Percentiles rank a stretch among this genome's conserved stretches.
phyloP scores from a whole-genome alignment of 2,329 filamentous ascomycete genomes.

The Dothideomycetes sp. region DNA sequence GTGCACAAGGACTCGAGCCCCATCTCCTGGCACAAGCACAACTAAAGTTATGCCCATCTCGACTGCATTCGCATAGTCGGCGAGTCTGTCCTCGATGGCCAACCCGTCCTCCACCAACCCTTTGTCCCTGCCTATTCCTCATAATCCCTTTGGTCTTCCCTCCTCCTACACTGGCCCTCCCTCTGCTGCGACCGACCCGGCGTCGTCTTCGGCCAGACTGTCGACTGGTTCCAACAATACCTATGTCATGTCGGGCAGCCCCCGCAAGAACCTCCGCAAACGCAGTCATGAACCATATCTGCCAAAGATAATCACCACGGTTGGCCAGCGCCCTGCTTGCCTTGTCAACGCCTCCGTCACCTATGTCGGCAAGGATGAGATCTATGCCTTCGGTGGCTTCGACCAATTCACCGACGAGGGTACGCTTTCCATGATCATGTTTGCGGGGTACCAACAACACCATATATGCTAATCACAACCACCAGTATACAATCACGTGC shows the following conservation, averaged over 20 bases:
- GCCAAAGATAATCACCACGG: constrained; percentile 60
- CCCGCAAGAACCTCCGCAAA: constrained; percentile 50
- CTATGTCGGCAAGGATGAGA: constrained; percentile 95
- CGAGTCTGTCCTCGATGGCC: neutral
- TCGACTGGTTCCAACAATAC: constrained; percentile 49
- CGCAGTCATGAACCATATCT: constrained; percentile 63
- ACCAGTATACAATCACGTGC: constrained; percentile 96
- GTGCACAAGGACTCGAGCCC: no score
- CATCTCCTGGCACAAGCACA: neutral
- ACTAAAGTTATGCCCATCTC: neutral
- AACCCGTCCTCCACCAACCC: neutral
- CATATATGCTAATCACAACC: no score
- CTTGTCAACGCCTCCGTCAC: constrained; percentile 97
- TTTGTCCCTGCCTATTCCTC: neutral
- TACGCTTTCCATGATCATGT: no score
- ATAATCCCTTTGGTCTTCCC: neutral
- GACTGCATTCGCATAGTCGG: neutral
- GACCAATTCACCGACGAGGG: constrained; percentile 99
- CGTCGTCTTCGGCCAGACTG: constrained; percentile 5
- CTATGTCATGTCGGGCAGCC: constrained; percentile 84
- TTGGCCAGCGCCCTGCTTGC: constrained; percentile 66
- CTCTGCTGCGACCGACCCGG: constrained; percentile 4
- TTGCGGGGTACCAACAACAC: constrained; percentile 25
- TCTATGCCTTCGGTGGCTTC: constrained; percentile 96
- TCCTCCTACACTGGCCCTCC: neutral